Conservation (phyloP, 148 eudicot species). For the Beta vulgaris region DNA sequence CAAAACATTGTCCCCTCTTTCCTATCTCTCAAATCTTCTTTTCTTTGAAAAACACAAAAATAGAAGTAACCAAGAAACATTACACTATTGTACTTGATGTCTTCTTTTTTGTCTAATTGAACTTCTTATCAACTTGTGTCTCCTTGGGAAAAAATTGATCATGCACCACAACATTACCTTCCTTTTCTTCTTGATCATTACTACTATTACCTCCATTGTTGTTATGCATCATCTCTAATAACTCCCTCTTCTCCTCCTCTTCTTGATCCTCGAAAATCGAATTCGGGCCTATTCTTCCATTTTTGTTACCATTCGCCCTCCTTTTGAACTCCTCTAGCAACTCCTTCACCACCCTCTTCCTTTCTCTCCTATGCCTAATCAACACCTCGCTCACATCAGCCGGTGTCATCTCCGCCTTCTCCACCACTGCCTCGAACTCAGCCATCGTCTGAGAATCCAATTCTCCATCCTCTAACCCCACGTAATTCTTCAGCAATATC, state of each 20-base stretch:
- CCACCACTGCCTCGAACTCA: conserved; percentile 42
- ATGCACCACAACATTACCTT: conserved; percentile 3
- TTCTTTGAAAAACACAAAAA: background rate
- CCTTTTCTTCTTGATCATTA: background rate
- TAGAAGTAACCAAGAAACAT: background rate
- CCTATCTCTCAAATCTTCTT: conserved; percentile 14
- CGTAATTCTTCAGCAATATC: conserved; percentile 65
- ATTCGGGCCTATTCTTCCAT: background rate
- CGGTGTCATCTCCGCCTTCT: conserved; percentile 69
- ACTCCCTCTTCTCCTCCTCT: conserved; percentile 85
- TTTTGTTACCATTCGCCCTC: conserved; percentile 37
- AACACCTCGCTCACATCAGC: conserved; percentile 88
- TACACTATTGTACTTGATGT: background rate
- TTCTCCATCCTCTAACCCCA: conserved; percentile 47
- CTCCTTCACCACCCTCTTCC: conserved; percentile 46
- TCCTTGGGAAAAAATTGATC: background rate
- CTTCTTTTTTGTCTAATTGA: background rate
- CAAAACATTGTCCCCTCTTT: conserved; percentile 11
- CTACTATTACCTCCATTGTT: conserved; percentile 1
- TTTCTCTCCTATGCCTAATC: conserved; percentile 64
- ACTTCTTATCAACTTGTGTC: conserved; percentile 15
- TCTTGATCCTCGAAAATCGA: conserved; percentile 39
- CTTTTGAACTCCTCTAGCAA: conserved; percentile 51
- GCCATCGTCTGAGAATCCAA: conserved; percentile 25
- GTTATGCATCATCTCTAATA: conserved; percentile 50